phyloP scores from a whole-genome alignment of 2,329 filamentous ascomycete genomes.

The Xylariaceae sp. region DNA sequence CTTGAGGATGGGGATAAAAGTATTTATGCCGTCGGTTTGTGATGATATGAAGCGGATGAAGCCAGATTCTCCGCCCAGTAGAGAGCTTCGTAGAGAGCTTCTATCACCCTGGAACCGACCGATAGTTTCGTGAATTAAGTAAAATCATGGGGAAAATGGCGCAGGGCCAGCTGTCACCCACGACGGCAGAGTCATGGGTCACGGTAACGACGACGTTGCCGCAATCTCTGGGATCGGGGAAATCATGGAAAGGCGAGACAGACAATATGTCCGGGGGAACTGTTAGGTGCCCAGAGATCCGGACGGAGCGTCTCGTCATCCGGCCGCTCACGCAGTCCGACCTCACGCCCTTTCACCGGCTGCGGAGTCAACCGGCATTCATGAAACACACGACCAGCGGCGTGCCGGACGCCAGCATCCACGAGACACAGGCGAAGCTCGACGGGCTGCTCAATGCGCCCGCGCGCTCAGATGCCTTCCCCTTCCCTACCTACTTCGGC shows the following conservation, averaged over 20 bases:
- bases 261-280: too few species aligned
- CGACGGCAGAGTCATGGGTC: slow-evolving; percentile 2
- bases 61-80: too few species aligned
- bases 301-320: slow-evolving; percentile 1
- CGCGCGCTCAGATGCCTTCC: background rate
- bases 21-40: background rate
- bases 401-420: background rate
- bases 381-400: slow-evolving; percentile 6
- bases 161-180: background rate
- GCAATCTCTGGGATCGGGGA: background rate
- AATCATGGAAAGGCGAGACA: background rate
- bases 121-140: background rate
- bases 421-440: slow-evolving; percentile 4
- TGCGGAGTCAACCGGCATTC: background rate
- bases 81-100: too few species aligned
- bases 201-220: slow-evolving; percentile 5
- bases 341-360: background rate
- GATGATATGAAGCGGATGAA: too few species aligned
- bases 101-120: too few species aligned
- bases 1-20: background rate
- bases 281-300: background rate
- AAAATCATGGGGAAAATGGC: too few species aligned
- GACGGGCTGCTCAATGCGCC: slow-evolving; percentile 2
- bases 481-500: slow-evolving; percentile 7
- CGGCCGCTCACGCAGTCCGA: background rate